phyloP scores from a whole-genome alignment of 2,329 filamentous ascomycete species.

The Fusarium longipes region DNA sequence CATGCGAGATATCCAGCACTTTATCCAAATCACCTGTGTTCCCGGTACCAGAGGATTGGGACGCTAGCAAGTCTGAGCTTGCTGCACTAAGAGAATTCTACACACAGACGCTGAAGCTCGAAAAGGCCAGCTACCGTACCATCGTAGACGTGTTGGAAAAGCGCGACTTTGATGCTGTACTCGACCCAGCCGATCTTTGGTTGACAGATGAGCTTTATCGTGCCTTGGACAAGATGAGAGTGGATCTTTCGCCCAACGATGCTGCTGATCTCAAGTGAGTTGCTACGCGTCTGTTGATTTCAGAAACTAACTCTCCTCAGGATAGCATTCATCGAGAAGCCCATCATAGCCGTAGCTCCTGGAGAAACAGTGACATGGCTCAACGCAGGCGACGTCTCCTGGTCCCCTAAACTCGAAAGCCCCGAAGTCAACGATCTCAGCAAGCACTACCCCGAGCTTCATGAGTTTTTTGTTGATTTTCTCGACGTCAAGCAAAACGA shows the following conservation, averaged over 20 bases:
- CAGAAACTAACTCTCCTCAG: constrained; percentile 3
- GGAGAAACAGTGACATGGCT: constrained; percentile 35
- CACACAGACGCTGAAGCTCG: constrained; percentile 31
- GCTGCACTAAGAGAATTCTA: constrained; percentile 40
- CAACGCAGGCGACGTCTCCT: constrained; percentile 30
- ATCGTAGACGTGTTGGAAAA: constrained; percentile 34
- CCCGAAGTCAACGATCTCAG: constrained; percentile 36
- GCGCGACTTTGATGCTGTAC: constrained; percentile 33
- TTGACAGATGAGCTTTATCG: constrained; percentile 34
- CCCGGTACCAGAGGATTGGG: constrained; percentile 37
- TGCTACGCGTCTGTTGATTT: fast-evolving
- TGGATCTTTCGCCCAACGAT: constrained; percentile 25
- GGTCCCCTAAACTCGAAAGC: constrained; percentile 36
- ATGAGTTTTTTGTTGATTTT: constrained; percentile 40
- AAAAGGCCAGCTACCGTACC: constrained; percentile 31
- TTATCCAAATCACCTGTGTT: constrained; percentile 42
- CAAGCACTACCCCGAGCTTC: constrained; percentile 36
- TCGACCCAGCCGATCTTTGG: constrained; percentile 37
- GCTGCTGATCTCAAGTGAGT: constrained; percentile 35
- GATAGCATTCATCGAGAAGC: constrained; percentile 11
- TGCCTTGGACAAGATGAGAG: constrained; percentile 35
- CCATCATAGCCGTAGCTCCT: constrained; percentile 27
- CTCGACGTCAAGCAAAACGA: constrained; percentile 33
- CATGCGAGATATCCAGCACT: constrained; percentile 38
- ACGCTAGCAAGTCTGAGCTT: constrained; percentile 40